Evolutionary conservation across 148 eudicot genomes (phyloP).

Genomic region (Arctostaphylos glauca): DNA sequence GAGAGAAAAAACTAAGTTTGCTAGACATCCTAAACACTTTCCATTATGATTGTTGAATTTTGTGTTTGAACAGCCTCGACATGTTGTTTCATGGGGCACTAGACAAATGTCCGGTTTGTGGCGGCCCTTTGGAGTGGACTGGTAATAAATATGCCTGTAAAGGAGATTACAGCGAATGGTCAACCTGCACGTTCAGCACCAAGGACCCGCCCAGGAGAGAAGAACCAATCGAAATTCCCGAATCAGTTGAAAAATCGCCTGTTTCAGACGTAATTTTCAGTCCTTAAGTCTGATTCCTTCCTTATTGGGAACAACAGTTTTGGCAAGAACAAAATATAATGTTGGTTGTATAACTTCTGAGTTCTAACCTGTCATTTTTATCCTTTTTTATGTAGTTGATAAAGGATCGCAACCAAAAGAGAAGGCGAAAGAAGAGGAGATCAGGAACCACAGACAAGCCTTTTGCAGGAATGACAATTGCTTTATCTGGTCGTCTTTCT

Average conservation of each 20-base stretch:
- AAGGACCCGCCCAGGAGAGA: conserved; percentile 53
- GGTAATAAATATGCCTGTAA: conserved; percentile 48
- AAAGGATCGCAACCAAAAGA: conserved; percentile 44
- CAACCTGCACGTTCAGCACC: conserved; percentile 61
- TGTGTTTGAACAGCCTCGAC: conserved; percentile 48
- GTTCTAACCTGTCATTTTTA: not conserved
- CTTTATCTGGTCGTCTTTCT: conserved; percentile 68
- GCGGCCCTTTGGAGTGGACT: conserved; percentile 46
- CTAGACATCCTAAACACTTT: too few species aligned
- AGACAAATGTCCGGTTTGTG: conserved; percentile 56
- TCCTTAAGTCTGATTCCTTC: not conserved
- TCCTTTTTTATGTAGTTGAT: conserved; percentile 36
- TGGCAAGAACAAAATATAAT: not conserved
- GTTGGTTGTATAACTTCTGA: not conserved
- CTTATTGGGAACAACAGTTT: not conserved
- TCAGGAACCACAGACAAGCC: conserved; percentile 48
- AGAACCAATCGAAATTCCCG: conserved; percentile 49
- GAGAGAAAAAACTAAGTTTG: too few species aligned
- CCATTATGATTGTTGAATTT: not conserved
- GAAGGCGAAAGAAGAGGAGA: conserved; percentile 43
- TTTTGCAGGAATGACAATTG: conserved; percentile 62
- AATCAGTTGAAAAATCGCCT: conserved; percentile 46
- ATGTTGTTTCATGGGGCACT: conserved; percentile 69
- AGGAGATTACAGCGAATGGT: conserved; percentile 75
- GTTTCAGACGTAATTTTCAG: conserved; percentile 51